Evolutionary conservation across 805 yeast genomes (phyloP).

Genomic region (Huiozyma naganishii): DNA sequence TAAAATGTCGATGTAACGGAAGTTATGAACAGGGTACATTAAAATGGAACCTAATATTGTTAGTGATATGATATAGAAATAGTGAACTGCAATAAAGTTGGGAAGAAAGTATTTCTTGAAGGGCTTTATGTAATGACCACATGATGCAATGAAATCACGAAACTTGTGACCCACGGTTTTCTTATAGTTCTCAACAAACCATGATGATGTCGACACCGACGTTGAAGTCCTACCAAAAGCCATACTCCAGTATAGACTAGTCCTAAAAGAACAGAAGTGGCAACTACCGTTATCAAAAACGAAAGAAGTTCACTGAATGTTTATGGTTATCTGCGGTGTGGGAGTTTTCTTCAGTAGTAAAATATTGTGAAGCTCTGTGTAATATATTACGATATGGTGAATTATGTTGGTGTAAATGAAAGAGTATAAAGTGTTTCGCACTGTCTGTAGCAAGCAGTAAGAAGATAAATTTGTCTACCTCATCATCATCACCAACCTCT

Average conservation of each 20-base stretch:
- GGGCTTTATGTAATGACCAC: constrained; percentile 27
- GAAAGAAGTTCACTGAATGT: too few species aligned
- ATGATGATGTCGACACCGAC: constrained; percentile 17
- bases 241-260: background rate
- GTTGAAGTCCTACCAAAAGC: constrained; percentile 11
- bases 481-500: too few species aligned
- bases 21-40: constrained; percentile 62
- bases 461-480: too few species aligned
- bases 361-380: too few species aligned
- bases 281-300: too few species aligned
- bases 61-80: constrained; percentile 54
- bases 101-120: constrained; percentile 32
- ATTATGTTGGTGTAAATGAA: too few species aligned
- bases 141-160: constrained; percentile 29
- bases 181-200: constrained; percentile 5
- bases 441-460: too few species aligned
- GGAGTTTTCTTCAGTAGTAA: too few species aligned
- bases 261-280: too few species aligned
- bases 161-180: constrained; percentile 32
- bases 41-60: constrained; percentile 61
- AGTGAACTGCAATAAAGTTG: constrained; percentile 50
- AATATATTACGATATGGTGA: too few species aligned
- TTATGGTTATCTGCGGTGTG: too few species aligned
- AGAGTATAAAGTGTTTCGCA: too few species aligned
- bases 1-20: constrained; percentile 64